Base-by-base conservation (phyloP, 805 yeast genomes). In the Starmerella riodocensis region DNA sequence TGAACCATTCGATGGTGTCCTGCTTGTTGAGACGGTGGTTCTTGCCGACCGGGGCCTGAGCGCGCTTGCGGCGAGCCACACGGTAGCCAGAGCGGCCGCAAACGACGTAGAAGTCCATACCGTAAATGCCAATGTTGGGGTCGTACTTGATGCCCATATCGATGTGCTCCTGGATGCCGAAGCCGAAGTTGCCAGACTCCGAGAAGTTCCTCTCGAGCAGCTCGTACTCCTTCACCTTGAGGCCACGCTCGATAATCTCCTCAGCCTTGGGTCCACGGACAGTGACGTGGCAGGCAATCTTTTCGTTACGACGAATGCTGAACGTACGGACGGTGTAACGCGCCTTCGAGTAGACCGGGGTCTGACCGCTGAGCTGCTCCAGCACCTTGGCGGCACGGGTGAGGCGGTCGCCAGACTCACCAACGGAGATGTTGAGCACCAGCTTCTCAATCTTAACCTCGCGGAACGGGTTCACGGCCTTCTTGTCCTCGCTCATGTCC, bases 321-420 rank as follows among this genome's bases (percentile, higher is more conserved):
- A 91, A 91, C 53, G 97, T 82, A 81, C 98, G 85, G 63, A 91
- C 96, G 56, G 98, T 91, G 84, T 91, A 91, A 76, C 98, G 83
- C 62, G 98, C 98, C 80, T 91, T 91, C 61, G 97, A 86, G 71
- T 83, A 95, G 61, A 91, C 98, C 69, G 98, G 98, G 63, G 98
- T 91, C 76, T 91, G 98, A 86, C 98, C 98, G 59, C 97, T 88
- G 63, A 91, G 81, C 76, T 91, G 98, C 76, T 91, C 98, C 66
- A 91, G 78, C 63, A 91, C 98, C 78, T 91, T 91, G 66, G 98
- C 91, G 61, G 98, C 98, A 82, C 98, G 88, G 76, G 98, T 91
- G 70, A 91, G 84, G 80, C 97, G 82, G 73, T 91, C 98, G 78
- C 98, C 98, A 71, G 96, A 86, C 75, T 91, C 98, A 76, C 98